Percentiles rank a stretch among this genome's conserved stretches.
Evolutionary conservation across 2,329 filamentous ascomycete genomes (phyloP).

Genomic region (Pseudofabraea citricarpa): DNA sequence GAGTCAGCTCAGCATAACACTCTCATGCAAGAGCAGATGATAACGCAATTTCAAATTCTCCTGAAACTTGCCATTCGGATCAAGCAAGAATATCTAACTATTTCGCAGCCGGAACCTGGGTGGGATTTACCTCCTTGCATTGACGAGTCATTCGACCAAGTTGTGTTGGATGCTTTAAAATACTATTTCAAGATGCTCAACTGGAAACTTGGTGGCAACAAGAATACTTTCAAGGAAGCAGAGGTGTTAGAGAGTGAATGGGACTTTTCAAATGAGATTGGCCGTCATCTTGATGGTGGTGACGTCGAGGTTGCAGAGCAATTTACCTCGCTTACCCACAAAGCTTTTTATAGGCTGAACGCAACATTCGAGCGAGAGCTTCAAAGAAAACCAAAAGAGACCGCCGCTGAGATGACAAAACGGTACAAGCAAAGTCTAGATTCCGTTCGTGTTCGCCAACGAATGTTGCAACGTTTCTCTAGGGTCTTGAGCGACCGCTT

Average conservation of each 20-base stretch:
- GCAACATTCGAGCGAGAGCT: conserved; percentile 90
- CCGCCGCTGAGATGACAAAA: conserved; percentile 86
- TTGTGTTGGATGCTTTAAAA: conserved; percentile 86
- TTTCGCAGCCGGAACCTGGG: conserved; percentile 81
- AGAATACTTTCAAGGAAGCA: conserved; percentile 98
- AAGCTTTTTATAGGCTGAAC: conserved; percentile 83
- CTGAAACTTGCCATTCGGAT: conserved; percentile 88
- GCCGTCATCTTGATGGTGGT: conserved; percentile 83
- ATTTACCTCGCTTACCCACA: conserved; percentile 90
- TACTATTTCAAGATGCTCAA: conserved; percentile 99
- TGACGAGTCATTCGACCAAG: conserved; percentile 90
- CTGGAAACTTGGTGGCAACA: conserved; percentile 95
- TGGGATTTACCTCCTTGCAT: conserved; percentile 97
- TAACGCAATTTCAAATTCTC: conserved; percentile 89
- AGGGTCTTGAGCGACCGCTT: conserved; percentile 88
- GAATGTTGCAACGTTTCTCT: conserved; percentile 94
- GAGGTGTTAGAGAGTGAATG: conserved; percentile 97
- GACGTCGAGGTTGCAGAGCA: conserved; percentile 97
- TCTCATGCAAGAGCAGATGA: conserved; percentile 97
- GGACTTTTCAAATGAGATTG: conserved; percentile 94
- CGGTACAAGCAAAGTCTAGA: conserved; percentile 94
- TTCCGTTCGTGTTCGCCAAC: conserved; percentile 90
- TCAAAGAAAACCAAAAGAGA: conserved; percentile 78
- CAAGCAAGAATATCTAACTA: conserved; percentile 80
- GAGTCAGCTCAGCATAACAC: conserved; percentile 87